Base-by-base conservation (phyloP, 495 filamentous ascomycete genomes). In the Hypoxylon subgilvum region DNA sequence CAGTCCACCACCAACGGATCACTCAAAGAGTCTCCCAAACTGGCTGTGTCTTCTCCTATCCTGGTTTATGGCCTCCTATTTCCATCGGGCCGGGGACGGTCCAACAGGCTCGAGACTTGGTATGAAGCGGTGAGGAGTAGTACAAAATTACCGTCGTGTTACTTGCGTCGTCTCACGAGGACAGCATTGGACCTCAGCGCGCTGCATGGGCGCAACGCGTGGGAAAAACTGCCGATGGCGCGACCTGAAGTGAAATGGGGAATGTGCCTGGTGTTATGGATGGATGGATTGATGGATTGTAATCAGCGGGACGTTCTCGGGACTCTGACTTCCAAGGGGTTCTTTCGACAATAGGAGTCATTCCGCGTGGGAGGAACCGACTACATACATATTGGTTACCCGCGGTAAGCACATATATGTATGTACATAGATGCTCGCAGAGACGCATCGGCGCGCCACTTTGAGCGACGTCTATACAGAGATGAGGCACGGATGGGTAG, bases 121-220 rank as follows among this genome's bases (percentile, higher is more conserved):
- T 48, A 39, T 53, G 43, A 46, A 50, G 60, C 53, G 60, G 60
- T 63, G 48, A 63, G 44, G 32, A 53, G 53, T 54, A 44, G 39
- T 25, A 63, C 53, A 50, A 52, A 16, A 19, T 49, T 44, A 44
- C 52, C 52, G 48, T 53, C 53, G 60, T 58, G 49, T 35, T 31
- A 58, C 60, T 54, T 39, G 18, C 48, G 18, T 22, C 23, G 14
- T 53, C 43, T 28, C 31, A 38, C 43, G 6, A 53, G n/a, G 21
- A 25, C 16, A 42, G 30, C 45, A 51, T 61, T 39, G 55, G 51
- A 55, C 39, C 57, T 50, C 44, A 44, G 44, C 45, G 17, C 13
- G 39, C 38, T 51, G 44, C 32, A 34, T 25, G 32, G 12, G 27
- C 39, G 22, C 41, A 28, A 36, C 23, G n/a, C 22, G 21, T 14